Percentiles rank a stretch among this genome's conserved stretches.
These are phyloP conservation scores for Lachancea meyersii DNA, from an alignment of 805 yeast species.

Conservation along the genomic window DNA sequence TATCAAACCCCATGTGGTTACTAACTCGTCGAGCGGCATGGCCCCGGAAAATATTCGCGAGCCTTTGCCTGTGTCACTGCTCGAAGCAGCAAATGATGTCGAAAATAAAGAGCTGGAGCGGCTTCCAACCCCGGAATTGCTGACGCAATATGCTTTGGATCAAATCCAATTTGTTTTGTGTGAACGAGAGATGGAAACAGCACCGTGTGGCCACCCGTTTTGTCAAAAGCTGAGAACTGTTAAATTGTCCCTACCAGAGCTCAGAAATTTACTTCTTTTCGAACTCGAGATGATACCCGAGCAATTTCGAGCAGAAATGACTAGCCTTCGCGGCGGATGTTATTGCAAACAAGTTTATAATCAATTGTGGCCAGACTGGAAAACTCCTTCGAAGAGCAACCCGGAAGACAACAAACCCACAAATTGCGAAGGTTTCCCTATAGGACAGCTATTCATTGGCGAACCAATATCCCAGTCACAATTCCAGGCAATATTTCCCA, in stretches of 20 bases:
- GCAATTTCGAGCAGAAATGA: conserved; percentile 6
- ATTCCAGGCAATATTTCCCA: neutral
- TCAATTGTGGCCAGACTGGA: conserved; percentile 21
- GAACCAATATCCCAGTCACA: too few species aligned
- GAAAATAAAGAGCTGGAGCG: neutral
- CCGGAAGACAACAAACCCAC: neutral
- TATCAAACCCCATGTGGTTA: neutral
- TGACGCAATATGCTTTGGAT: conserved; percentile 18
- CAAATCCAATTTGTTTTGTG: conserved; percentile 16
- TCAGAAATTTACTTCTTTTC: conserved; percentile 22
- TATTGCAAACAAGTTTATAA: conserved; percentile 24
- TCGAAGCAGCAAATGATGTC: neutral
- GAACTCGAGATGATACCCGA: conserved; percentile 29
- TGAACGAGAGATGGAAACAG: conserved; percentile 12
- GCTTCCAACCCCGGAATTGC: neutral
- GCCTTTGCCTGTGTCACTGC: neutral
- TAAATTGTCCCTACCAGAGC: neutral
- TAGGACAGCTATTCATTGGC: conserved; percentile 3
- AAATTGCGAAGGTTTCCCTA: neutral
- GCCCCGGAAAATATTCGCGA: neutral
- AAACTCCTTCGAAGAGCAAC: conserved; percentile 3
- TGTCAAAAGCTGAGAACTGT: conserved; percentile 10
- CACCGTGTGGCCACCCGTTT: conserved; percentile 18
- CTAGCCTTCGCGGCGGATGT: conserved; percentile 27
- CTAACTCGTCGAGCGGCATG: neutral